phyloP scores from a whole-genome alignment of 78 protist species.

The Dictyostelium citrinum region DNA sequence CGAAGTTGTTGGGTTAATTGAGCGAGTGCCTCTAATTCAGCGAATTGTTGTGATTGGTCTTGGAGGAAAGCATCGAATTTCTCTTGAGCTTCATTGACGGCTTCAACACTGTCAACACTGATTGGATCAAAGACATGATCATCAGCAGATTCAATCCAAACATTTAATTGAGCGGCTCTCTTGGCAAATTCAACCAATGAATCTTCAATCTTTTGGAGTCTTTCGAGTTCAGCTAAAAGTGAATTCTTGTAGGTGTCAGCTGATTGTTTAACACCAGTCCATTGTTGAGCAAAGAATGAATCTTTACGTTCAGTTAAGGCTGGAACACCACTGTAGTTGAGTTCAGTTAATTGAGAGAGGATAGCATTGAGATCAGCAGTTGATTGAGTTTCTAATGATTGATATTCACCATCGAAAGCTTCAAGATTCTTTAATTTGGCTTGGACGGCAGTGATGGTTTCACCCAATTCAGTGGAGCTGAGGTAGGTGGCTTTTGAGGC shows the following conservation, averaged over 20 bases:
- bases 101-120: constrained; percentile 60
- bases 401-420: constrained; percentile 77
- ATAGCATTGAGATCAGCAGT: constrained; percentile 19
- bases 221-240: constrained; percentile 45
- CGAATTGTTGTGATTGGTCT: constrained; percentile 46
- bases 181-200: constrained; percentile 73
- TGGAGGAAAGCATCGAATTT: constrained; percentile 58
- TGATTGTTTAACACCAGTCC: constrained; percentile 16
- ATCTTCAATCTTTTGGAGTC: constrained; percentile 79
- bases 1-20: constrained; percentile 62
- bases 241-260: constrained; percentile 33
- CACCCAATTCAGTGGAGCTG: constrained; percentile 44
- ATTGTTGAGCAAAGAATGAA: constrained; percentile 27
- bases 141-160: constrained; percentile 70
- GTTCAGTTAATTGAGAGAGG: constrained; percentile 38
- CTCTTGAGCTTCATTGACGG: constrained; percentile 64
- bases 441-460: constrained; percentile 61
- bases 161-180: constrained; percentile 69
- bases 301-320: neutral
- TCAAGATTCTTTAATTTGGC: constrained; percentile 75
- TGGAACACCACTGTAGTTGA: constrained; percentile 22
- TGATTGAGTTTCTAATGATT: constrained; percentile 39
- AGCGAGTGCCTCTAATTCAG: constrained; percentile 75
- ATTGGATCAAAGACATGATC: constrained; percentile 66
- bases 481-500: constrained; percentile 16